Percentiles rank a stretch among this genome's conserved stretches.
phyloP scores from a whole-genome alignment of 1,139 yeast genomes.

The Geotrichum klebahnii region DNA sequence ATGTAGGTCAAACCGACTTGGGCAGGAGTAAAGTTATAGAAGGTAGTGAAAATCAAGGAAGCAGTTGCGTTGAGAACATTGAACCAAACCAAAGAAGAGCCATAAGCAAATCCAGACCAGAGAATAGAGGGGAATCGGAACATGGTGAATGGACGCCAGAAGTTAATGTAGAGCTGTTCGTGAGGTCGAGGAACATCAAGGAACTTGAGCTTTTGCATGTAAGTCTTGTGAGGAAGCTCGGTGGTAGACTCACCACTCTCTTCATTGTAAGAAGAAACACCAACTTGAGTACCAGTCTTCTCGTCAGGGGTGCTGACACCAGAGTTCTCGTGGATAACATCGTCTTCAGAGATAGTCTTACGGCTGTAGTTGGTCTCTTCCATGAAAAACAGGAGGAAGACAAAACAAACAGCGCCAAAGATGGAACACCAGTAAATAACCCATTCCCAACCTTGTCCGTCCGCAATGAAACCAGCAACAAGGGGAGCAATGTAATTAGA shows the following conservation, averaged over 20 bases:
- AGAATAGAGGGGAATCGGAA: slow-evolving; percentile 52
- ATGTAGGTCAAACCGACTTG: slow-evolving; percentile 77
- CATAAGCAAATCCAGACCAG: slow-evolving; percentile 62
- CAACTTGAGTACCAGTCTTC: no score
- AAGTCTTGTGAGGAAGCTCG: slow-evolving; percentile 22
- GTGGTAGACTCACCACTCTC: slow-evolving; percentile 13
- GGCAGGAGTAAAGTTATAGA: slow-evolving; percentile 64
- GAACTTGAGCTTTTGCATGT: slow-evolving; percentile 41
- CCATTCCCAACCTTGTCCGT: slow-evolving; percentile 63
- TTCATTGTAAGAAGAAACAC: no score
- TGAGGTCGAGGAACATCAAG: slow-evolving; percentile 20
- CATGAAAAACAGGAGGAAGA: slow-evolving; percentile 53
- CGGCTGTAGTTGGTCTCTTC: slow-evolving; percentile 76
- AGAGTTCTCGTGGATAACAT: slow-evolving; percentile 18
- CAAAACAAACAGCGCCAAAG: slow-evolving; percentile 54
- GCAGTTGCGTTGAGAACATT: slow-evolving; percentile 56
- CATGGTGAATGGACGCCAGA: slow-evolving; percentile 29
- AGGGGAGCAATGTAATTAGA: slow-evolving; percentile 78
- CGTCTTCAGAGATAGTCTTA: slow-evolving; percentile 27
- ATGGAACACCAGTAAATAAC: slow-evolving; percentile 79
- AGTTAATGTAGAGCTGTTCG: slow-evolving; percentile 27
- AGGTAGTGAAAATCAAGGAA: slow-evolving; percentile 50
- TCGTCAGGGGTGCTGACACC: slow-evolving; percentile 6
- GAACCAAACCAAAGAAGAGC: slow-evolving; percentile 57
- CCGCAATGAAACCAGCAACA: slow-evolving; percentile 65